Base-by-base conservation (phyloP, 257 asterid species). In the Przewalskia tangutica region DNA sequence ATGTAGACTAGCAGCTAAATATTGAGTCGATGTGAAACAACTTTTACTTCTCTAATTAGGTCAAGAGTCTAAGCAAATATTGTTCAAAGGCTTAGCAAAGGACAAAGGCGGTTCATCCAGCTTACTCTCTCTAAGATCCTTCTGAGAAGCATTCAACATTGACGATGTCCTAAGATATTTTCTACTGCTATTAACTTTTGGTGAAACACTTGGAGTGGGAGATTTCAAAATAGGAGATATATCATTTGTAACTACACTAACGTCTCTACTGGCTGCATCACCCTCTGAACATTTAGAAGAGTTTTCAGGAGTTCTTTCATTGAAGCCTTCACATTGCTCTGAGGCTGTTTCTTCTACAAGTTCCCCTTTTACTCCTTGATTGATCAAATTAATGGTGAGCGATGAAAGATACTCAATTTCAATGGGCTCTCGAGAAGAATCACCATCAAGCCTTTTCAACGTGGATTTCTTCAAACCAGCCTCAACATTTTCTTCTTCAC, bases 171-270 rank as follows among this genome's bases (percentile, higher is more conserved):
- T 91, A 58, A 93, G 92, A 89, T 97, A 90, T 91, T 93, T 96
- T 86, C 97, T 90, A 86, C 87, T 83, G 84, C 92, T 89, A 85
- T 73, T 85, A 77, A 86, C 81, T 84, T 86, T 92, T 82, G 99
- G 99, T 67, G 99, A 96, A 87, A 94, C 89, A 83, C 95, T 96
- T 79, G 95, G 98, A 62, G 90, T 60, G 8, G 99, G 99, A 77
- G 97, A 92, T 77, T 90, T 92, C 48, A 88, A 88, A 89, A 83
- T 76, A 58, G 89, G 93, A 63, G 92, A 89, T 23, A 58, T 82
- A 82, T 87, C 87, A 82, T 76, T 75, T 36, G 92, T 86, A 82
- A 84, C 85, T 66, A 87, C 76, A 73, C 86, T 84, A 68, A 82
- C 71, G 81, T 84, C 86, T 48, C 68, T 79, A 77, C 86, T 80